Evolutionary conservation across 176 grass and related monocot species (phyloP), one percentile per base, ranked within the genome.

Genomic region (Juncus effusus): DNA sequence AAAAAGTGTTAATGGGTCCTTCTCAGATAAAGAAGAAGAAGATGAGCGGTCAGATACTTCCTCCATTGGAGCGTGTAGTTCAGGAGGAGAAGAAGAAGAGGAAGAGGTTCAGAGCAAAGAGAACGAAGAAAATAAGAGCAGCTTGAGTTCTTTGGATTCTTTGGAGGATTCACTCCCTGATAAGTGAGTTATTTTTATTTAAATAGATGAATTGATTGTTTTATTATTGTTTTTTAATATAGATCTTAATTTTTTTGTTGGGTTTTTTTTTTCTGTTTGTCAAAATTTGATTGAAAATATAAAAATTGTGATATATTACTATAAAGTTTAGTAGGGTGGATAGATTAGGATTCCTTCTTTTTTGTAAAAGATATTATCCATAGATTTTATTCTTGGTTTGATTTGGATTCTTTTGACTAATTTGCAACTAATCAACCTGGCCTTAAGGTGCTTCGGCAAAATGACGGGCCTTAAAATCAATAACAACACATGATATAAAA

Each of bases 51-150:
- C 67, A 2, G 54, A 71, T 1, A 59, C 54, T 44, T 71, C 54
- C 19, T 71, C 67, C 38, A 71, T 71, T 38, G 67, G 67, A 3
- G 52, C 38, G 6, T 70, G 67, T 39, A 40, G 36, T 39, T 70
- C 67, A 0, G 37, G 4, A 13, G 65, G 13, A 0, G 67, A 70
- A 2, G 67, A 44, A 2, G 53, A 70, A 3, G 66, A 70, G 0
- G 51, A 16, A 3, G 54, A 59, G 54, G 38, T 59, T 4, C 9
- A 59, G 9, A 71, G 67, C 53, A 71, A 71, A 28, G 40, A 16
- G 42, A 44, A 3, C 7, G 61, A 63, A 4, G 40, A 64, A 41
- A 64, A 36, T 7, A 59, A 44, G 38, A 59, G 38, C 13, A 59
- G 4, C 54, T 38, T 71, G 0, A 58, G 5, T 53, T 70, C 52